Conservation (phyloP, 306 rosid genomes). For the Trifolium repens region DNA sequence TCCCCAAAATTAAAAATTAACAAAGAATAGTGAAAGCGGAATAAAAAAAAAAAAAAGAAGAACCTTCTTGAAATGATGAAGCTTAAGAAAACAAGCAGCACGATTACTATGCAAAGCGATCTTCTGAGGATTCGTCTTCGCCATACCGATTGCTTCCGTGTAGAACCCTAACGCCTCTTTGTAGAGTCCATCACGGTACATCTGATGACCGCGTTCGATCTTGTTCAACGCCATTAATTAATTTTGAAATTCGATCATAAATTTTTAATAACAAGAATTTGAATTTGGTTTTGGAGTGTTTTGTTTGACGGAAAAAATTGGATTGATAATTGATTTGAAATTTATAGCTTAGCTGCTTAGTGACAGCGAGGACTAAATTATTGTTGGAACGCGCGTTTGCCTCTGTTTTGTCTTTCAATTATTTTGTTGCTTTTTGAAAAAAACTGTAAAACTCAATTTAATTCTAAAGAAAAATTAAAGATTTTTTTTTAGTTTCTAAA, state of each 20-base stretch:
- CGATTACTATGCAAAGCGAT: conserved; percentile 85
- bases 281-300: neutral
- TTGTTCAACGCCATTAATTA: conserved; percentile 69
- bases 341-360: neutral
- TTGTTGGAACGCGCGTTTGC: conserved; percentile 23
- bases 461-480: no score
- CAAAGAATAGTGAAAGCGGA: neutral
- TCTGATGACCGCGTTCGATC: conserved; percentile 85
- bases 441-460: no score
- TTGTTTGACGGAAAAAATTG: neutral
- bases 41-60: neutral
- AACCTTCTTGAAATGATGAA: conserved; percentile 84
- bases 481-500: no score
- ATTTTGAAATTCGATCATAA: conserved; percentile 17
- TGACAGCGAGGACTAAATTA: neutral
- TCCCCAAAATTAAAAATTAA: neutral
- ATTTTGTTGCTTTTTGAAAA: no score
- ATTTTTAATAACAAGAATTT: neutral
- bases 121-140: conserved; percentile 75
- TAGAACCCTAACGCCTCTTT: conserved; percentile 78
- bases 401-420: neutral
- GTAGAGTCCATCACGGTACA: conserved; percentile 86
- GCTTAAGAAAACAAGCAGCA: conserved; percentile 92
- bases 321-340: neutral
- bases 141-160: conserved; percentile 79